Evolutionary conservation across 805 yeast genomes (phyloP), one percentile per base, ranked within the genome.

Genomic region (Ogataea allantospora): DNA sequence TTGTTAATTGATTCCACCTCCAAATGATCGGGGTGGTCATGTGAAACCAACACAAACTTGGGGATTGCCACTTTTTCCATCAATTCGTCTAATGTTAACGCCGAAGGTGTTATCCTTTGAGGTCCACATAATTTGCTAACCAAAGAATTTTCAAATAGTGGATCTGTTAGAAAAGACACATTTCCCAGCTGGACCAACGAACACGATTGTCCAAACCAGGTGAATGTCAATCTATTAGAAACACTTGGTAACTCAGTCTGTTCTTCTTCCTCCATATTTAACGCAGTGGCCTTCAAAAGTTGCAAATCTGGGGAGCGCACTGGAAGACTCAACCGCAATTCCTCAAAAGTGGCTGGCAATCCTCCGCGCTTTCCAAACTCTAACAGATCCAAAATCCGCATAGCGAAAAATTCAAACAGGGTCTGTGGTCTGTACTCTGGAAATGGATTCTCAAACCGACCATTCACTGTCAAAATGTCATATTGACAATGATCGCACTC

Each of bases 191-290:
- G 88, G 4, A 88, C 66, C 36, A 77, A 72, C 2, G 89, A 75
- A 60, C 96, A 88, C 40, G 93, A 83, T 58, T 91, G 98, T 4
- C 98, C 98, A 27, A 91, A 60, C 98, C 98, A 91, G 0, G 96
- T 88, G 53, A 83, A 75, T 2, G 83, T 69, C 50, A 85, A 44
- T 48, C 83, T 70, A 18, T 74, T 65, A 8, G 57, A 38, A 3
- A 72, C 35, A 1, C 49, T 35, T 0, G 79, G 75, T 2, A 66
- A 41, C 1, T 32, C 30, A 10, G 39, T 43, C 7, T 18, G 12
- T 5, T 16, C 14, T 9, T 16, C 34, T 8, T 41, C 44, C 9
- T 41, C 44, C 1, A 24, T 7, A 18, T 57, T 48, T 27, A 53
- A 47, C n/a, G 41, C 44, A 11, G 46, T 44, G 3, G 53, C 35